These are phyloP conservation scores for Phialophora verrucosa DNA, from an alignment of 2,329 filamentous ascomycete species.

Conservation along the genomic window DNA sequence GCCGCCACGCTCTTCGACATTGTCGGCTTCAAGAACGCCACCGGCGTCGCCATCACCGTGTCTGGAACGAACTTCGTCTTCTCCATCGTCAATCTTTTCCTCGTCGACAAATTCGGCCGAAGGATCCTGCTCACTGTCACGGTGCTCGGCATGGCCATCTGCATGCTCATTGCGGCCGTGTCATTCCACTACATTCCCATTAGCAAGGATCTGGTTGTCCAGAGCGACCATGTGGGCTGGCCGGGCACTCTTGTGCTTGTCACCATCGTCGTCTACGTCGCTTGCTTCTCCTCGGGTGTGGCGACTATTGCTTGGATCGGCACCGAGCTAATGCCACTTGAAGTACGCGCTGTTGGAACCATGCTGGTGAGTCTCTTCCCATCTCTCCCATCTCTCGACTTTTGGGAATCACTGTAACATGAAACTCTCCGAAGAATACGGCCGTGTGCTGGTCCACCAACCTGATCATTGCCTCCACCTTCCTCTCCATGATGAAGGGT, in stretches of 20 bases:
- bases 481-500: conserved; percentile 81
- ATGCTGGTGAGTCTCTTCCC: conserved; percentile 50
- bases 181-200: conserved; percentile 69
- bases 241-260: conserved; percentile 66
- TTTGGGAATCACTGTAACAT: background rate
- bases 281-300: conserved; percentile 71
- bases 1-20: conserved; percentile 80
- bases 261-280: conserved; percentile 82
- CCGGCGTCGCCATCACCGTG: conserved; percentile 77
- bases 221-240: conserved; percentile 37
- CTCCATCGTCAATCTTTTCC: conserved; percentile 64
- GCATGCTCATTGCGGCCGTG: conserved; percentile 71
- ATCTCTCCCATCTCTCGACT: background rate
- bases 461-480: conserved; percentile 82
- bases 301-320: conserved; percentile 85
- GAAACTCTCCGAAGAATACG: conserved; percentile 47
- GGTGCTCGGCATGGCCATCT: conserved; percentile 79
- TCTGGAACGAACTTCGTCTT: conserved; percentile 67
- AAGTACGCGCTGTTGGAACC: conserved; percentile 67
- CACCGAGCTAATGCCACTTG: conserved; percentile 80
- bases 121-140: conserved; percentile 80
- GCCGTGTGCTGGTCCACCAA: conserved; percentile 90
- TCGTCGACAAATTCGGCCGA: conserved; percentile 82
- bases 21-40: conserved; percentile 78
- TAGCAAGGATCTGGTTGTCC: conserved; percentile 29